These are phyloP conservation scores for Persicaria tinctoria DNA, from an alignment of 148 eudicot genomes.

Conservation along the genomic window DNA sequence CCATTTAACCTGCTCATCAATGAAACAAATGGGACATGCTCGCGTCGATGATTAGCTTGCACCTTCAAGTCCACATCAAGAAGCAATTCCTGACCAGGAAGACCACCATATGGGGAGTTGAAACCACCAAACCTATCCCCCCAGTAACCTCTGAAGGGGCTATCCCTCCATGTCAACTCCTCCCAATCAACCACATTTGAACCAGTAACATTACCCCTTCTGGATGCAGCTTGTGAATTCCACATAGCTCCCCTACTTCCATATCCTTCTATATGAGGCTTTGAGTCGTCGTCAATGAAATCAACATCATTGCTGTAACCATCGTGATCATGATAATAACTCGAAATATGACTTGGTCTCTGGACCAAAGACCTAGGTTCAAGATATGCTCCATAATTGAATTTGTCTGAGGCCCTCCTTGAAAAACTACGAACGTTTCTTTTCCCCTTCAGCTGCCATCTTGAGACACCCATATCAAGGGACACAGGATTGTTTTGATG, in stretches of 20 bases:
- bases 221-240: slow-evolving; percentile 26
- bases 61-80: slow-evolving; percentile 82
- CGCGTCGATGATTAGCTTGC: slow-evolving; percentile 64
- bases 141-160: slow-evolving; percentile 46
- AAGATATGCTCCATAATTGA: slow-evolving; percentile 23
- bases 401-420: slow-evolving; percentile 39
- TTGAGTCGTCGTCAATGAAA: slow-evolving; percentile 32
- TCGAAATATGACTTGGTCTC: slow-evolving; percentile 22
- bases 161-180: slow-evolving; percentile 49
- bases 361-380: slow-evolving; percentile 18
- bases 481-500: slow-evolving; percentile 29
- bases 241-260: slow-evolving; percentile 28
- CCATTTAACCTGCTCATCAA: slow-evolving; percentile 88
- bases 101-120: slow-evolving; percentile 36
- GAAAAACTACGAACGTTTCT: slow-evolving; percentile 56
- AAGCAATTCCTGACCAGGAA: slow-evolving; percentile 43
- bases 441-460: slow-evolving; percentile 86
- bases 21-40: slow-evolving; percentile 90
- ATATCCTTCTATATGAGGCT: slow-evolving; percentile 25
- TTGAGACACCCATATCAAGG: slow-evolving; percentile 46
- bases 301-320: slow-evolving; percentile 36
- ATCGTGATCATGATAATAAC: slow-evolving; percentile 34
- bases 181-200: slow-evolving; percentile 41
- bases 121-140: slow-evolving; percentile 41
- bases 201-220: slow-evolving; percentile 26